These are phyloP conservation scores for Colletotrichum noveboracense DNA, from an alignment of 2,329 filamentous ascomycete genomes.

Conservation along the genomic window DNA sequence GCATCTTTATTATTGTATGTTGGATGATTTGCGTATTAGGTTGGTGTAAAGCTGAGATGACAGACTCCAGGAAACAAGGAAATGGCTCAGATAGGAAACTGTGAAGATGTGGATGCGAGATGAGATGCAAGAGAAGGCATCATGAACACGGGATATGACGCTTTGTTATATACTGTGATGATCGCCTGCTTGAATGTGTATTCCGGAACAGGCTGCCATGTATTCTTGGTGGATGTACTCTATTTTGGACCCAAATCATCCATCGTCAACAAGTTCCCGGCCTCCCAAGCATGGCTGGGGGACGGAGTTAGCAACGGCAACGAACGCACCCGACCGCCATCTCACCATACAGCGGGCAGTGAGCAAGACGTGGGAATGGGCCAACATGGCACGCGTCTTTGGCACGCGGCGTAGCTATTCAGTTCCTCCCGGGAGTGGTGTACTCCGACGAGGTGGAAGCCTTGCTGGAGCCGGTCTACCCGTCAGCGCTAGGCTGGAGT, in stretches of 20 bases:
- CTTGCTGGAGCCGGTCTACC: not conserved
- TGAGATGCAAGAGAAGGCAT: not conserved
- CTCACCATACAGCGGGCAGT: not conserved
- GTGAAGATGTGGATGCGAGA: not conserved
- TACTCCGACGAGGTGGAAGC: not conserved
- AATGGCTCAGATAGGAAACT: not conserved
- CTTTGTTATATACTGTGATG: constrained; percentile 8
- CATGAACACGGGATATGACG: not conserved
- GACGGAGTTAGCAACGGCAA: not conserved
- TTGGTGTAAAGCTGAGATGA: not conserved
- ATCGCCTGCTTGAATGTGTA: not conserved
- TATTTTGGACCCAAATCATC: constrained; percentile 7
- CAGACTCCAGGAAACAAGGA: not conserved
- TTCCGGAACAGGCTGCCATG: not conserved
- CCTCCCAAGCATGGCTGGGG: not conserved
- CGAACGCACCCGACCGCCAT: not conserved
- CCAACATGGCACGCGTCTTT: not conserved
- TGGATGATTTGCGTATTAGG: not conserved
- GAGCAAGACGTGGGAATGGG: not conserved
- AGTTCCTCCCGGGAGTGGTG: not conserved
- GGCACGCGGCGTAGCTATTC: not conserved
- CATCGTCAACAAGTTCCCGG: not conserved
- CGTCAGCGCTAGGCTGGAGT: constrained; percentile 4
- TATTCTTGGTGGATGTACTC: not conserved
- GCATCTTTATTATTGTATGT: constrained; percentile 33